Conservation (phyloP, 1,284 basidiomycete species). For the Naganishia liquefaciens region DNA sequence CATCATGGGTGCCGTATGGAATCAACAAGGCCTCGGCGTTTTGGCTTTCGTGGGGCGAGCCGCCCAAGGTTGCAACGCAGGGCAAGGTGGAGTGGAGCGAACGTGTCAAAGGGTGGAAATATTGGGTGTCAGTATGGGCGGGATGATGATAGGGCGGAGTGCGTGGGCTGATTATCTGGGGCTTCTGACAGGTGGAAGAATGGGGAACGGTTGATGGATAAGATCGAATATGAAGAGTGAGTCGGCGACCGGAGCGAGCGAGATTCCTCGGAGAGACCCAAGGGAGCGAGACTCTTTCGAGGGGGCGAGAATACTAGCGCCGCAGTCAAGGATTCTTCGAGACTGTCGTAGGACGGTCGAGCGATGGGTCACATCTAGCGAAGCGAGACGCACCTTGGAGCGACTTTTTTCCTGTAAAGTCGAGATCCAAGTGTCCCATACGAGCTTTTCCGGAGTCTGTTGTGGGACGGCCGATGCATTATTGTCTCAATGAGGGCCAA, state of each 20-base stretch:
- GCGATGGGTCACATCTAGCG: too few relatives aligned
- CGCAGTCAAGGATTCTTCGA: neutral
- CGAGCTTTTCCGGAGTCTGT: too few relatives aligned
- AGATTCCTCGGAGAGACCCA: too few relatives aligned
- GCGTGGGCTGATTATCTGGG: too few relatives aligned
- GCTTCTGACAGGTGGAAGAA: conserved; percentile 39
- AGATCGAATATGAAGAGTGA: conserved; percentile 53
- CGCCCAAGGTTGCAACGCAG: conserved; percentile 33
- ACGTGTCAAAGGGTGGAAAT: conserved; percentile 43
- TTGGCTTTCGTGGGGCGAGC: conserved; percentile 50
- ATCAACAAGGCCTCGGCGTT: conserved; percentile 44
- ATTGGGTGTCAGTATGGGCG: conserved; percentile 40
- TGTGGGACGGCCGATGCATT: too few relatives aligned
- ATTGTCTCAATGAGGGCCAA: too few relatives aligned
- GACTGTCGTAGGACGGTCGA: too few relatives aligned
- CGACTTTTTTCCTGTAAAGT: too few relatives aligned
- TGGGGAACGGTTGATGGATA: conserved; percentile 54
- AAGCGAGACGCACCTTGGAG: too few relatives aligned
- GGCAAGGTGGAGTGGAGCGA: conserved; percentile 23
- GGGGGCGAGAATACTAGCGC: neutral
- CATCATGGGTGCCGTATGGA: conserved; percentile 32
- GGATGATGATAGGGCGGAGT: too few relatives aligned
- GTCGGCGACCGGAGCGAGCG: conserved; percentile 39
- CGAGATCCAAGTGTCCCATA: too few relatives aligned
- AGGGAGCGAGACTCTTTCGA: conserved; percentile 35